A percentile compares a stretch with the other conserved stretches of the same genome.
phyloP scores from a whole-genome alignment of 768 basidiomycete species.

The Lactarius indigo region DNA sequence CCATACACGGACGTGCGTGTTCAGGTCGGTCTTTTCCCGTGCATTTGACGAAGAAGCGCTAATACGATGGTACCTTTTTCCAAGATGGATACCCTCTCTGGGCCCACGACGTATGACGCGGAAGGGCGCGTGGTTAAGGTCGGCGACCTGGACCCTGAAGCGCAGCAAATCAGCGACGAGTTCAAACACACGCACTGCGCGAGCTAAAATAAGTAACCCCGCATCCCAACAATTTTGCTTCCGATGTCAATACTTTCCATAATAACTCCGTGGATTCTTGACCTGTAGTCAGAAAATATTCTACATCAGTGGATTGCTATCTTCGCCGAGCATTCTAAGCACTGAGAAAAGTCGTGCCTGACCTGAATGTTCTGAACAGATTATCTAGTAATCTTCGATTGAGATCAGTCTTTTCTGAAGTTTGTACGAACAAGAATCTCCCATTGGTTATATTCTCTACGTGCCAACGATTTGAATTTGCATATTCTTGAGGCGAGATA shows the following conservation, averaged over 20 bases:
- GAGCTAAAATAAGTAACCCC: neutral
- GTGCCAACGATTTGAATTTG: no score
- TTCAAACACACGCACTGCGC: conserved; percentile 50
- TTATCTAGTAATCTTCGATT: neutral
- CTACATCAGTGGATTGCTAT: neutral
- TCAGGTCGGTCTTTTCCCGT: conserved; percentile 31
- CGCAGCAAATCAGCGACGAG: conserved; percentile 54
- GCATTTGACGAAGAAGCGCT: no score
- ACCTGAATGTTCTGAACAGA: neutral
- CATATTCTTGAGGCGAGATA: no score
- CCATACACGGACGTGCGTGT: conserved; percentile 33
- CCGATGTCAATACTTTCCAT: neutral
- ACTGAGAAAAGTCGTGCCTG: neutral
- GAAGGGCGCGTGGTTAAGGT: conserved; percentile 45
- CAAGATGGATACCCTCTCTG: conserved; percentile 25
- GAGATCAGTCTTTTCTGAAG: neutral
- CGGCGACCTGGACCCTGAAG: conserved; percentile 55
- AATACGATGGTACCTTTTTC: neutral
- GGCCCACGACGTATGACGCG: conserved; percentile 52
- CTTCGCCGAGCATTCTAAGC: neutral
- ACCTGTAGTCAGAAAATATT: neutral
- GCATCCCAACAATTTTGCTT: neutral
- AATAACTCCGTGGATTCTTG: conserved; percentile 4
- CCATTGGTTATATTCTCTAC: neutral
- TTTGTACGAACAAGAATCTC: neutral